Percentiles rank a stretch among this genome's conserved stretches.
phyloP scores from a whole-genome alignment of 2,329 filamentous ascomycete species.

The Lachnum nothofagi region DNA sequence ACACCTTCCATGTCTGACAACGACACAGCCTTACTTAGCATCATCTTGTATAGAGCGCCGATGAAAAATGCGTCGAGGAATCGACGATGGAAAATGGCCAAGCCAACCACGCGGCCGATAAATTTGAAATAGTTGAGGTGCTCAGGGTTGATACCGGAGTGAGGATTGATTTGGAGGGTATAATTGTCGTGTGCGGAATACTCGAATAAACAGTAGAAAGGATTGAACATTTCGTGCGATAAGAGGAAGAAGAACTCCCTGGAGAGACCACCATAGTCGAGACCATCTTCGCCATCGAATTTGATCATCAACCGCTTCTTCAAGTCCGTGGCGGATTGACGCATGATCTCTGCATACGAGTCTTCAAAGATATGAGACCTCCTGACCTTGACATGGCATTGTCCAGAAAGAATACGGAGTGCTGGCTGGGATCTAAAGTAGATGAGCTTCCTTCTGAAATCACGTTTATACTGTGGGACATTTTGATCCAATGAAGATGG shows the following conservation, averaged over 20 bases:
- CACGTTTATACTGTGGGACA: constrained; percentile 98
- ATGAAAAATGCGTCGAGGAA: constrained; percentile 99
- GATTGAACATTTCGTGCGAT: constrained; percentile 99
- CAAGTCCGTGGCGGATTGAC: constrained; percentile 87
- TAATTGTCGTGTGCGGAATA: constrained; percentile 99
- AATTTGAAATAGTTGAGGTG: constrained; percentile 99
- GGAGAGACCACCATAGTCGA: constrained; percentile 96
- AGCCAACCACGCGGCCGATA: constrained; percentile 90
- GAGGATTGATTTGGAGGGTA: constrained; percentile 98
- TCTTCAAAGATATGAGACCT: constrained; percentile 98
- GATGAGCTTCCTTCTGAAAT: constrained; percentile 95
- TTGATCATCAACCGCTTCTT: constrained; percentile 99
- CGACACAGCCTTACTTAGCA: constrained; percentile 84
- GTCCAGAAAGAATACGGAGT: constrained; percentile 87
- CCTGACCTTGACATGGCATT: constrained; percentile 97
- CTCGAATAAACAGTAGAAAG: constrained; percentile 98
- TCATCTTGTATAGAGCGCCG: constrained; percentile 98
- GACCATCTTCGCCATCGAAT: constrained; percentile 95
- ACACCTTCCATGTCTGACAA: constrained; percentile 98
- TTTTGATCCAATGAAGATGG: constrained; percentile 97
- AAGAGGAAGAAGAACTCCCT: constrained; percentile 99
- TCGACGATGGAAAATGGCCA: constrained; percentile 95
- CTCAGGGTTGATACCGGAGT: constrained; percentile 98
- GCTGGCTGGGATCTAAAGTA: constrained; percentile 99
- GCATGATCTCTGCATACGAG: constrained; percentile 96